phyloP scores from a whole-genome alignment of 2,329 filamentous ascomycete genomes.

The Penicillium sp. region DNA sequence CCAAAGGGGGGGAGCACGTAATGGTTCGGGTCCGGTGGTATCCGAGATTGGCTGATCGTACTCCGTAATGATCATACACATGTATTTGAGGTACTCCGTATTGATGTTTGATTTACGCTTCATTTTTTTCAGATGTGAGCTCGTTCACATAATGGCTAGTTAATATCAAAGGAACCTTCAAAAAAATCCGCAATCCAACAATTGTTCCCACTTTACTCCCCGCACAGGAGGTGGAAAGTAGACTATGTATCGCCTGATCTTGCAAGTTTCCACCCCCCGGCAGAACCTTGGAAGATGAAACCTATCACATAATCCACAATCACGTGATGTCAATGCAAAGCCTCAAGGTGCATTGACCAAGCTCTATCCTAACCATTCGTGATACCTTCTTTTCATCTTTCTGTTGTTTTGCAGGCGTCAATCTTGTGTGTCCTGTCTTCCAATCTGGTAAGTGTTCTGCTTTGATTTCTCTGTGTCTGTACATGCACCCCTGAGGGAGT shows the following conservation, averaged over 20 bases:
- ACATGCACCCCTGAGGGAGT: background rate
- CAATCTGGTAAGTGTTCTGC: constrained; percentile 6
- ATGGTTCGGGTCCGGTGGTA: constrained; percentile 17
- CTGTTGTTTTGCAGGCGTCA: background rate
- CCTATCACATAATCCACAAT: background rate
- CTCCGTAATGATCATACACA: too few species aligned
- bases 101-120: background rate
- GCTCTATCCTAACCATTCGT: constrained; percentile 4
- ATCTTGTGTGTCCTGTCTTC: background rate
- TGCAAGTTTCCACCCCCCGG: background rate
- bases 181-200: too few species aligned
- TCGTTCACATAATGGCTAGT: too few species aligned
- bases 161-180: too few species aligned
- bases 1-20: background rate
- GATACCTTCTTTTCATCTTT: constrained; percentile 1
- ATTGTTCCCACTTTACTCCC: too few species aligned
- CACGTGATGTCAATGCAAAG: background rate
- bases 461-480: background rate
- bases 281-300: background rate
- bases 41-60: constrained; percentile 14
- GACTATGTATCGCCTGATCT: too few species aligned
- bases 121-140: background rate
- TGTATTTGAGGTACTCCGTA: background rate
- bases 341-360: constrained; percentile 8
- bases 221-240: too few species aligned